These are phyloP conservation scores for Odontarrhena argentea DNA, from an alignment of 345 rosid species.

Conservation along the genomic window DNA sequence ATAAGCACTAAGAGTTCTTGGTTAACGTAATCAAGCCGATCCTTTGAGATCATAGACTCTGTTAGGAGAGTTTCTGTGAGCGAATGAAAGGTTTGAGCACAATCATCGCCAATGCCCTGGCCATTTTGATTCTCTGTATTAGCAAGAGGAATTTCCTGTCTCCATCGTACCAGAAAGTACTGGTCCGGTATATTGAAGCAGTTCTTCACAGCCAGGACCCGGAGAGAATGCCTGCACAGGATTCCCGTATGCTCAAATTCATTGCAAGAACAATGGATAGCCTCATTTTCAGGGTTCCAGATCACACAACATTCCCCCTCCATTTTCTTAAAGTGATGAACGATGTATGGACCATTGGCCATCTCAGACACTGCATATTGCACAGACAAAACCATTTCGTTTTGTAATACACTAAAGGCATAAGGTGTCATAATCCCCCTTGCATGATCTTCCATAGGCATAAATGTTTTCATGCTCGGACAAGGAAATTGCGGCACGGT, in stretches of 20 bases:
- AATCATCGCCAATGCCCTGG: slow-evolving; percentile 52
- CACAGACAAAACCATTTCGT: slow-evolving; percentile 78
- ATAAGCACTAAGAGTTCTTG: slow-evolving; percentile 60
- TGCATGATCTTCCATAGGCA: slow-evolving; percentile 89
- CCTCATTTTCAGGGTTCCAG: slow-evolving; percentile 77
- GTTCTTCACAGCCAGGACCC: slow-evolving; percentile 71
- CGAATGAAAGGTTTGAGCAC: slow-evolving; percentile 65
- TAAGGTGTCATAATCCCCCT: slow-evolving; percentile 71
- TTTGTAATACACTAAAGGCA: slow-evolving; percentile 72
- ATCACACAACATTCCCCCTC: slow-evolving; percentile 71
- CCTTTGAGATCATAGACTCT: slow-evolving; percentile 67
- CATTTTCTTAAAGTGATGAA: slow-evolving; percentile 80
- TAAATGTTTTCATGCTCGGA: slow-evolving; percentile 62
- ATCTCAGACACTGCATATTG: slow-evolving; percentile 76
- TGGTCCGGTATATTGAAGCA: slow-evolving; percentile 81
- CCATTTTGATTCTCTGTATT: slow-evolving; percentile 50
- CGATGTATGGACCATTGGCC: slow-evolving; percentile 76
- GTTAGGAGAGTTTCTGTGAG: slow-evolving; percentile 64
- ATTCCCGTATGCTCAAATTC: slow-evolving; percentile 85
- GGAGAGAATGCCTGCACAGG: slow-evolving; percentile 78
- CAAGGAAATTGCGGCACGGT: slow-evolving; percentile 47
- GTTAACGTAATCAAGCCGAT: slow-evolving; percentile 59
- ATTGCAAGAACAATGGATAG: slow-evolving; percentile 88
- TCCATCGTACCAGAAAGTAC: slow-evolving; percentile 78
- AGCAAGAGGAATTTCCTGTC: slow-evolving; percentile 53